phyloP scores from a whole-genome alignment of 2,329 filamentous ascomycete genomes.

The Chaetomium strumarium region DNA sequence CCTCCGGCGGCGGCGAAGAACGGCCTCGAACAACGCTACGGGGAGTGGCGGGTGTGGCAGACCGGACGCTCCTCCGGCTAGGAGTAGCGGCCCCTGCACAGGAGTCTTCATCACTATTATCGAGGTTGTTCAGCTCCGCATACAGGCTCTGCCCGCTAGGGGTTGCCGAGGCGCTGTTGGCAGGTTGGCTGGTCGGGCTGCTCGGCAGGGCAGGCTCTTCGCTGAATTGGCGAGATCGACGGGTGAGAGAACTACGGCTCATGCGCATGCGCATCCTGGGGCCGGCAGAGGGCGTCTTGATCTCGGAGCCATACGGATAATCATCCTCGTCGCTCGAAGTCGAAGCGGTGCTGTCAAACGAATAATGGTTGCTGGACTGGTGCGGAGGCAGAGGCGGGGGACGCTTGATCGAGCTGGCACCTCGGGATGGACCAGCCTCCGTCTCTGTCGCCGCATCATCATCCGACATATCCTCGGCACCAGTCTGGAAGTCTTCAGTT shows the following conservation, averaged over 20 bases:
- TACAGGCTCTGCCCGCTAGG: slow-evolving; percentile 69
- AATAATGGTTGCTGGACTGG: slow-evolving; percentile 53
- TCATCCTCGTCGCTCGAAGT: slow-evolving; percentile 74
- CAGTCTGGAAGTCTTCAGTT: slow-evolving; percentile 92
- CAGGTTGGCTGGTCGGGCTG: slow-evolving; percentile 53
- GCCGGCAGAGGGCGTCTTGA: slow-evolving; percentile 59
- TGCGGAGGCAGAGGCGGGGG: slow-evolving; percentile 38
- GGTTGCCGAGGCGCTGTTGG: slow-evolving; percentile 43
- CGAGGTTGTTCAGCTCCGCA: slow-evolving; percentile 80
- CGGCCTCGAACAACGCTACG: slow-evolving; percentile 39
- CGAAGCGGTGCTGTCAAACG: slow-evolving; percentile 82
- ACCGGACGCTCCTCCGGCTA: slow-evolving; percentile 42
- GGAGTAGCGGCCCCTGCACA: slow-evolving; percentile 48
- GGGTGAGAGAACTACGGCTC: slow-evolving; percentile 54
- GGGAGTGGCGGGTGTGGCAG: slow-evolving; percentile 47
- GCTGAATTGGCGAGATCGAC: slow-evolving; percentile 56
- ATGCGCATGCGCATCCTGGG: slow-evolving; percentile 66
- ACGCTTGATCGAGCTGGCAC: slow-evolving; percentile 37
- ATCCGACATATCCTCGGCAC: slow-evolving; percentile 70
- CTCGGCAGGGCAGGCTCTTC: slow-evolving; percentile 53
- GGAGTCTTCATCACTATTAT: slow-evolving; percentile 68
- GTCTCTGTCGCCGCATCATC: slow-evolving; percentile 79
- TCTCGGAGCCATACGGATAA: slow-evolving; percentile 44
- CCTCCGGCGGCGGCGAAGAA: slow-evolving; percentile 41
- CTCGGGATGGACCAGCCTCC: slow-evolving; percentile 51